Evolutionary conservation across 805 yeast species (phyloP), one percentile per base, ranked within the genome.

Genomic region (Yamadazyma sp.): DNA sequence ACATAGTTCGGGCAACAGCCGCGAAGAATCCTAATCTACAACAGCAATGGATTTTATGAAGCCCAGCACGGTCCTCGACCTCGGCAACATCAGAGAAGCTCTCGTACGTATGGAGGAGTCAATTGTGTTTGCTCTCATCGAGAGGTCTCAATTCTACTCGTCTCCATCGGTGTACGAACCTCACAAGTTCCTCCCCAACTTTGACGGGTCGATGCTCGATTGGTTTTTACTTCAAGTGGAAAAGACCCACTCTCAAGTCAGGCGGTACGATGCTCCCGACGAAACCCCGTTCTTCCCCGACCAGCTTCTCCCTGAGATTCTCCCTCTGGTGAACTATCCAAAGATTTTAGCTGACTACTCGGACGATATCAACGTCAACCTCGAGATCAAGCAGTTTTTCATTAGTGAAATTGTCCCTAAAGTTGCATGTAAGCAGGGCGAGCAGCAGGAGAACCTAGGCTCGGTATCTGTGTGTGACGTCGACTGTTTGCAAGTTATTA

Each of bases 101-200:
- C 70, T 93, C 32, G 82, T 90, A 26, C 78, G 96, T 38, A 88
- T 93, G 96, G 99, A 93, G 57, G 98, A 93, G 61, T 85, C 97
- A 5, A 89, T 93, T 50, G 84, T 93, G 44, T 93, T 90, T 70
- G 85, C 83, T 40, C 76, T 93, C 49, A 90, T 93, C 43, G 99
- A 93, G 60, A 74, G 99, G 47, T 86, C 96, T 3, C 96, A 91
- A 64, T 91, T 87, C 55, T 80, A 70, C 49, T 74, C 75, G 20
- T 80, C 88, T 37, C 83, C 85, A 1, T 73, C 85, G 12, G 88
- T 89, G 6, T 93, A 93, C 63, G 71, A 74, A 49, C 49, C 55
- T 8, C 71, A 77, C 47, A 75, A 75, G 44, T 77, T 67, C 44
- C 78, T 89, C 24, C 85, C 86, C 4, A 67, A 78, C 41, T 85